Evolutionary conservation across 208 protist species (phyloP).

Genomic region (Wallacemonas rigidus): DNA sequence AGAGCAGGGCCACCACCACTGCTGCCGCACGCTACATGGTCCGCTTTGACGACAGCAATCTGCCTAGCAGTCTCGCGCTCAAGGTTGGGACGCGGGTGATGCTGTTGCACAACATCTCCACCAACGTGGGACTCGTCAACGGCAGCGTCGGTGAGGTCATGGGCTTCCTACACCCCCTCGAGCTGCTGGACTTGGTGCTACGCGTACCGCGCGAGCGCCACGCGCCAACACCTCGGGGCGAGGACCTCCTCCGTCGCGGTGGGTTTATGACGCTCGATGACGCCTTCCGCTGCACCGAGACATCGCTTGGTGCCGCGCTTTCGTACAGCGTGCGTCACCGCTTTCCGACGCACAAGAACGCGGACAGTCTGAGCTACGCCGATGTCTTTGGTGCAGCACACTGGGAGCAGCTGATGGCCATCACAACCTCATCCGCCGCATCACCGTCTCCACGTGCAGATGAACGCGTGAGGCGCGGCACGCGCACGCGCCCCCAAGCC

Average conservation of each 20-base stretch:
- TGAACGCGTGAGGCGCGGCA: background rate
- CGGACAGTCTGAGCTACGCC: slow-evolving; percentile 37
- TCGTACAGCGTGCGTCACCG: slow-evolving; percentile 39
- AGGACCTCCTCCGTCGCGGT: slow-evolving; percentile 35
- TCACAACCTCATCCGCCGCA: background rate
- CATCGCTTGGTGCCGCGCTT: slow-evolving; percentile 32
- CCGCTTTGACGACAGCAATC: slow-evolving; percentile 59
- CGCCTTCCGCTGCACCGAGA: slow-evolving; percentile 64
- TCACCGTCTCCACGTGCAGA: background rate
- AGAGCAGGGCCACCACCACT: too few relatives aligned
- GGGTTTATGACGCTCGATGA: slow-evolving; percentile 48
- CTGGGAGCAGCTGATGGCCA: slow-evolving; percentile 24
- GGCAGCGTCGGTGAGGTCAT: slow-evolving; percentile 66
- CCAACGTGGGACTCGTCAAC: slow-evolving; percentile 67
- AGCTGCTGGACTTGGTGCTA: slow-evolving; percentile 56
- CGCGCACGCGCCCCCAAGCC: background rate
- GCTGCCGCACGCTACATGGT: slow-evolving; percentile 19
- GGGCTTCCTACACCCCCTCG: slow-evolving; percentile 79
- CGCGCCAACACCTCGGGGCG: slow-evolving; percentile 26
- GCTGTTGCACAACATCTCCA: slow-evolving; percentile 69
- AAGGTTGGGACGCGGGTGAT: slow-evolving; percentile 77
- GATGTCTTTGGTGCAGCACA: slow-evolving; percentile 36
- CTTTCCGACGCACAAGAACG: slow-evolving; percentile 4
- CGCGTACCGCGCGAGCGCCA: slow-evolving; percentile 27
- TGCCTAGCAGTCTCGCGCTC: slow-evolving; percentile 43